Evolutionary conservation across 352 stramenopile species (phyloP).

Genomic region (Phytophthora multivora): DNA sequence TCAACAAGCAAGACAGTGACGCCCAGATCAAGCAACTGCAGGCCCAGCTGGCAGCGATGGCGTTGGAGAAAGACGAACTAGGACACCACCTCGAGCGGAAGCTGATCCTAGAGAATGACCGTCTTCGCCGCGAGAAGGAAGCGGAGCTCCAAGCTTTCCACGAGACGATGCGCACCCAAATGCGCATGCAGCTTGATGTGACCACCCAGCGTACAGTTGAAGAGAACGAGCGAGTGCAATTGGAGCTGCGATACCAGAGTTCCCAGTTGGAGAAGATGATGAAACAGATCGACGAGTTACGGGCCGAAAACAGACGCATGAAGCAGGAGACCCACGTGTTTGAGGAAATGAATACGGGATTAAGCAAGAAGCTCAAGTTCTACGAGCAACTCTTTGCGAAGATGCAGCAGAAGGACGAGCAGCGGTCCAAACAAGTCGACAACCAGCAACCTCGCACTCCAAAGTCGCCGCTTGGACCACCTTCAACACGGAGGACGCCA

Average conservation of each 20-base stretch:
- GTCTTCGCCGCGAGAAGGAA: constrained; percentile 57
- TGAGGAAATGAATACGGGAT: constrained; percentile 61
- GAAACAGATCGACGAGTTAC: constrained; percentile 49
- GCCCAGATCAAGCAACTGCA: constrained; percentile 39
- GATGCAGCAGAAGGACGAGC: constrained; percentile 59
- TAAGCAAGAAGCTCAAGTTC: constrained; percentile 71
- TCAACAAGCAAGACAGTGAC: constrained; percentile 42
- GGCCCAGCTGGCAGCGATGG: constrained; percentile 22
- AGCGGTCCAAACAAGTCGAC: constrained; percentile 17
- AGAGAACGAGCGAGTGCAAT: constrained; percentile 66
- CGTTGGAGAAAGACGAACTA: constrained; percentile 50
- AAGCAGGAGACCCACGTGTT: constrained; percentile 60
- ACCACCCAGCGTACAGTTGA: constrained; percentile 69
- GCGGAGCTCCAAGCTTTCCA: constrained; percentile 45
- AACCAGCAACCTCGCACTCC: constrained; percentile 21
- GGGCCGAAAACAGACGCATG: constrained; percentile 38
- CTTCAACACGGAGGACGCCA: constrained; percentile 17
- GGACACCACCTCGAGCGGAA: constrained; percentile 58
- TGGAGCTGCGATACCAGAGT: constrained; percentile 68
- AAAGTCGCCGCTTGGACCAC: constrained; percentile 9
- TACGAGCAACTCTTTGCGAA: constrained; percentile 72
- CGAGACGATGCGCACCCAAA: constrained; percentile 51
- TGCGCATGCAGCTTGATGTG: constrained; percentile 59
- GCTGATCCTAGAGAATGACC: constrained; percentile 63
- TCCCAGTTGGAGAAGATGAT: constrained; percentile 60